These are phyloP conservation scores for Epichloe uncinata DNA, from an alignment of 2,329 filamentous ascomycete genomes.

Conservation along the genomic window DNA sequence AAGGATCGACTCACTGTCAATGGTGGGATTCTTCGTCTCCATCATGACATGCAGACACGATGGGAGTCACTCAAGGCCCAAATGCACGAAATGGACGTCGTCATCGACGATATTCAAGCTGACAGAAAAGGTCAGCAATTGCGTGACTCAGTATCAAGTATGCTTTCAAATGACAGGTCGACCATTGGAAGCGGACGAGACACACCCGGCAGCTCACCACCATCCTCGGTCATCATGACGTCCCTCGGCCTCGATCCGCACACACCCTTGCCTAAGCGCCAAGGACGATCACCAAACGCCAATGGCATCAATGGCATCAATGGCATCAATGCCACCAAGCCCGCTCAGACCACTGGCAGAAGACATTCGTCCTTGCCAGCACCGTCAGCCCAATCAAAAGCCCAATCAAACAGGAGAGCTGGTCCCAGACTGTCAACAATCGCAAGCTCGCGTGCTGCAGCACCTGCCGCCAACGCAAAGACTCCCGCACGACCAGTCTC, in stretches of 20 bases:
- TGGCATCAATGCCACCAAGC: constrained; percentile 27
- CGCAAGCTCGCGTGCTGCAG: constrained; percentile 37
- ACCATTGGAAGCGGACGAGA: constrained; percentile 55
- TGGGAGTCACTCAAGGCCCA: constrained; percentile 65
- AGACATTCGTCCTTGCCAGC: constrained; percentile 36
- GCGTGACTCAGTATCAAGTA: constrained; percentile 84
- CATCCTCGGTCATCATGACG: constrained; percentile 49
- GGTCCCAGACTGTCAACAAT: constrained; percentile 33
- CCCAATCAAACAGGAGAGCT: constrained; percentile 31
- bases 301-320: constrained; percentile 28
- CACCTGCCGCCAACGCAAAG: constrained; percentile 23
- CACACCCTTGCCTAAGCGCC: constrained; percentile 30
- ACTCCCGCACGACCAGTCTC: constrained; percentile 31
- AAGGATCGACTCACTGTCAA: constrained; percentile 93
- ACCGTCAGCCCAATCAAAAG: constrained; percentile 24
- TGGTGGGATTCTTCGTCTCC: constrained; percentile 78
- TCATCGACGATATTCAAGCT: constrained; percentile 58
- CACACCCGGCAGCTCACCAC: constrained; percentile 55
- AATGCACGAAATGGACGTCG: constrained; percentile 62
- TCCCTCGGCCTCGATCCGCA: constrained; percentile 35
- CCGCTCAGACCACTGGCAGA: constrained; percentile 31
- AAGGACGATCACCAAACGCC: constrained; percentile 34
- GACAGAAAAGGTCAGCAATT: constrained; percentile 58
- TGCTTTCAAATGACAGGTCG: constrained; percentile 71
- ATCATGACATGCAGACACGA: constrained; percentile 72